phyloP scores from a whole-genome alignment of 305 asterid genomes.

The Fraxinus sp. region DNA sequence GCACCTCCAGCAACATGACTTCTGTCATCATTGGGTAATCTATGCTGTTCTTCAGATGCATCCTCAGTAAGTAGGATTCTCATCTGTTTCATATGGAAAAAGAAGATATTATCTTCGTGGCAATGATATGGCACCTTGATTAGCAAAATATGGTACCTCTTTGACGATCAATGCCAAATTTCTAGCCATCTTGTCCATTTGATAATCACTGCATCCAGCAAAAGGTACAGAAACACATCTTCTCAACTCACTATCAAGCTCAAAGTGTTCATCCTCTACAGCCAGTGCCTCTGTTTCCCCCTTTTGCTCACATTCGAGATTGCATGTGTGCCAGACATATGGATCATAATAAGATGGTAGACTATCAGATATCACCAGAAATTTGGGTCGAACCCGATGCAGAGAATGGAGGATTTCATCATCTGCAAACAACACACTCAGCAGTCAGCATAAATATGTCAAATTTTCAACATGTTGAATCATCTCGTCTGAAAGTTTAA shows the following conservation, averaged over 20 bases:
- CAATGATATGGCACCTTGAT: constrained; percentile 23
- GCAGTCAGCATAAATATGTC: constrained; percentile 20
- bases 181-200: constrained; percentile 47
- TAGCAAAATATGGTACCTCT: constrained; percentile 58
- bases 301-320: constrained; percentile 32
- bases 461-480: background rate
- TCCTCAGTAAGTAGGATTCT: constrained; percentile 52
- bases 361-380: constrained; percentile 45
- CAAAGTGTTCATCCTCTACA: constrained; percentile 41
- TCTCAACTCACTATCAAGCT: constrained; percentile 38
- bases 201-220: constrained; percentile 57
- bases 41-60: constrained; percentile 38
- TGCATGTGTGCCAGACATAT: constrained; percentile 51
- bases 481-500: background rate
- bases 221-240: constrained; percentile 64
- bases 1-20: constrained; percentile 36
- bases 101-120: constrained; percentile 18
- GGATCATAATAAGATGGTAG: constrained; percentile 54
- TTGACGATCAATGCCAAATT: constrained; percentile 61
- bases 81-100: constrained; percentile 53
- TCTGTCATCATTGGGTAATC: constrained; percentile 14
- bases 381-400: constrained; percentile 80
- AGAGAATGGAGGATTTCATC: constrained; percentile 65
- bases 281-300: constrained; percentile 36
- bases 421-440: constrained; percentile 56